These are phyloP conservation scores for Acmispon strigosus DNA, from an alignment of 306 rosid genomes.

Conservation along the genomic window DNA sequence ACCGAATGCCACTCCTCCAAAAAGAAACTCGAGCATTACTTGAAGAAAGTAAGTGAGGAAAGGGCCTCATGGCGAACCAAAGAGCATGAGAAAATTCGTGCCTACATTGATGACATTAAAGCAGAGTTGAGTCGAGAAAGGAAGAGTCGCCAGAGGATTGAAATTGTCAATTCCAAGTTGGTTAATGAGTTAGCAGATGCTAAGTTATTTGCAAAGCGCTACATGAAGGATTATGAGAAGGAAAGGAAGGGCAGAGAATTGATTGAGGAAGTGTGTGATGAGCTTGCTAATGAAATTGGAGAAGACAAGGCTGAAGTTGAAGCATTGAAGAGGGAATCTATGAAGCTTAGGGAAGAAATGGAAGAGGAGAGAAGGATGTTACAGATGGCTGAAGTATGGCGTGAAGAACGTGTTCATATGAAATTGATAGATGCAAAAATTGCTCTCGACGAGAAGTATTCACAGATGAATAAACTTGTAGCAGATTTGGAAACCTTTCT, in stretches of 20 bases:
- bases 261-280: constrained; percentile 86
- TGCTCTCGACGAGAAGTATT: constrained; percentile 79
- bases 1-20: constrained; percentile 66
- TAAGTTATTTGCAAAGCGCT: constrained; percentile 61
- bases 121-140: constrained; percentile 69
- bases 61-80: constrained; percentile 70
- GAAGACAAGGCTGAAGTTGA: constrained; percentile 89
- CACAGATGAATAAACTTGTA: constrained; percentile 79
- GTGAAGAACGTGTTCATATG: constrained; percentile 98
- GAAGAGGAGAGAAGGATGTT: constrained; percentile 89
- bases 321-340: constrained; percentile 60
- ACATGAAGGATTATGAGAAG: constrained; percentile 76
- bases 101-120: constrained; percentile 63
- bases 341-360: constrained; percentile 65
- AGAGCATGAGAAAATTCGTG: constrained; percentile 93
- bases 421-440: constrained; percentile 88
- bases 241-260: constrained; percentile 76
- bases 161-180: constrained; percentile 71
- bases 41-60: constrained; percentile 78
- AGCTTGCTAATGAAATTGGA: constrained; percentile 93
- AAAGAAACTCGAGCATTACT: constrained; percentile 75
- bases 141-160: constrained; percentile 73
- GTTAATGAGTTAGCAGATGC: constrained; percentile 84
- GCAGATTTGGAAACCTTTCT: constrained; percentile 58
- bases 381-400: constrained; percentile 98